Evolutionary conservation across 495 filamentous ascomycete genomes (phyloP).

Genomic region (Aspergillus bridgeri): DNA sequence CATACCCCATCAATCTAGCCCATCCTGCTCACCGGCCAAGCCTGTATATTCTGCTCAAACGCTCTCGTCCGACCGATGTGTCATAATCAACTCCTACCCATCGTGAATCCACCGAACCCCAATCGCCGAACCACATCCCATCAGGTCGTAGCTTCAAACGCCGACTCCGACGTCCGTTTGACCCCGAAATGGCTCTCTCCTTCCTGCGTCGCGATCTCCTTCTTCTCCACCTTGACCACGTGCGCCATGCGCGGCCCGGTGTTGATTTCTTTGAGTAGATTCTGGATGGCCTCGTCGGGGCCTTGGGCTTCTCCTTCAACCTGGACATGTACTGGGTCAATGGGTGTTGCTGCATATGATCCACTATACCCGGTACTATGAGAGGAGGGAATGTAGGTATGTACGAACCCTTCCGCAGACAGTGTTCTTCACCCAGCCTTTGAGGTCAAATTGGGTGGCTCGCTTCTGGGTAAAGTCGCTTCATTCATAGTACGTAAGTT

Average conservation of each 20-base stretch:
- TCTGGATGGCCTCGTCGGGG: conserved; percentile 54
- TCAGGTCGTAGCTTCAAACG: conserved; percentile 18
- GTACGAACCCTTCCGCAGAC: conserved; percentile 60
- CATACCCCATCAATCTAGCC: not conserved
- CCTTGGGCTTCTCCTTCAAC: conserved; percentile 93
- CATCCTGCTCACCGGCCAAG: not conserved
- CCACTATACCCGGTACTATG: not conserved
- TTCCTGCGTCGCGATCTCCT: conserved; percentile 55
- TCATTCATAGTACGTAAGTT: not conserved
- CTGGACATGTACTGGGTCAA: conserved; percentile 35
- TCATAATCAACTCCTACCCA: not conserved
- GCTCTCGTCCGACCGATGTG: not conserved
- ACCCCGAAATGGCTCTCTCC: conserved; percentile 64
- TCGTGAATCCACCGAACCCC: not conserved
- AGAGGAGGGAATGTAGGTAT: not conserved
- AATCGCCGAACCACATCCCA: not conserved
- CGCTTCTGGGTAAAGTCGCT: conserved; percentile 71
- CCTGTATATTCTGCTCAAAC: not conserved
- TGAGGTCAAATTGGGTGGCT: conserved; percentile 61
- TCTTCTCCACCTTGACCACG: conserved; percentile 70
- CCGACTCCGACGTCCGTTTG: conserved; percentile 31
- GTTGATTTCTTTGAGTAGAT: conserved; percentile 72
- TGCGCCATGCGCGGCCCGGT: conserved; percentile 65
- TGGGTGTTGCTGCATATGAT: not conserved
- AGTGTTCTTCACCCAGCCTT: conserved; percentile 78